Evolutionary conservation across 2,329 filamentous ascomycete genomes (phyloP).

Genomic region (Epichloe bromicola): DNA sequence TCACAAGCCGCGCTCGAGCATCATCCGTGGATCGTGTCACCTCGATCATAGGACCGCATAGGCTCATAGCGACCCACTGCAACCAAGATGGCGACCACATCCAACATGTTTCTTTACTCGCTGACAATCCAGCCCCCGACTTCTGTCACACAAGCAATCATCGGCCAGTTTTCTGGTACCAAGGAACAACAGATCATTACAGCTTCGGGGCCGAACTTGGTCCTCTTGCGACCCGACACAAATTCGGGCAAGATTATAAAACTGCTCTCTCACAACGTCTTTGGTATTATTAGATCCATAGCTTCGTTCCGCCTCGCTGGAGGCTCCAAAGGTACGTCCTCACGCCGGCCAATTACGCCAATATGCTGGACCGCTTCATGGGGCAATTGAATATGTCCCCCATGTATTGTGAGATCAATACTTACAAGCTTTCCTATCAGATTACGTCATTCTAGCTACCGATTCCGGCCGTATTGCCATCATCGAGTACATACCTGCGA

Average conservation of each 20-base stretch:
- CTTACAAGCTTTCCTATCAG: conserved; percentile 32
- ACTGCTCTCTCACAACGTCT: conserved; percentile 81
- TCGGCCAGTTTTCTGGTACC: conserved; percentile 89
- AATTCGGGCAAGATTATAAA: conserved; percentile 75
- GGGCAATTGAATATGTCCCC: not conserved
- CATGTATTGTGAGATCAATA: not conserved
- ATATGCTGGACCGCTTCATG: conserved; percentile 13
- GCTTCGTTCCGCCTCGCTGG: conserved; percentile 85
- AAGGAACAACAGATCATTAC: conserved; percentile 97
- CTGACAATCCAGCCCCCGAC: conserved; percentile 89
- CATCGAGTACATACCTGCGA: conserved; percentile 78
- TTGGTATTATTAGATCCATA: conserved; percentile 84
- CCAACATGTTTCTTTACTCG: conserved; percentile 97
- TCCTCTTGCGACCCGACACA: conserved; percentile 74
- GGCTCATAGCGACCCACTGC: too few relatives aligned
- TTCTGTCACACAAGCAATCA: conserved; percentile 76
- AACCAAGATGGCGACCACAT: conserved; percentile 76
- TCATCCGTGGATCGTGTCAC: too few relatives aligned
- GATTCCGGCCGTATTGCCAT: conserved; percentile 93
- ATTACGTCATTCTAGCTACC: conserved; percentile 89
- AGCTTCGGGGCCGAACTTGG: conserved; percentile 78
- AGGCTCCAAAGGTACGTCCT: conserved; percentile 70
- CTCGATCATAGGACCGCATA: too few relatives aligned
- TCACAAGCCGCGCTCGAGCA: too few relatives aligned
- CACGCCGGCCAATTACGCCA: not conserved